Conservation (phyloP, 2,329 filamentous ascomycete genomes). For the Neopestalotiopsis rosae region DNA sequence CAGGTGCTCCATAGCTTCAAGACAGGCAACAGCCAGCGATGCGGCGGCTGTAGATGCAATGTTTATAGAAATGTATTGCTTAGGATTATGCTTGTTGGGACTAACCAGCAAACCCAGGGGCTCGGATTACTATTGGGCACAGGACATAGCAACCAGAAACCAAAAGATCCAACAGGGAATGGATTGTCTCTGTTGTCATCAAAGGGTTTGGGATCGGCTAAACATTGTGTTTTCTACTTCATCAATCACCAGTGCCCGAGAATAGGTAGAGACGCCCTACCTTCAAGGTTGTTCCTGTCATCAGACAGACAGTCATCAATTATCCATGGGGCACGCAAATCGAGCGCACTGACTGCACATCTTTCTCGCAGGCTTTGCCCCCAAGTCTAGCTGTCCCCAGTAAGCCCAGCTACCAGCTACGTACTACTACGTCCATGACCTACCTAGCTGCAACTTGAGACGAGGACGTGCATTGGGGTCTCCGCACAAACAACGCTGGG, state of each 20-base stretch:
- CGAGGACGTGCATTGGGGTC: neutral
- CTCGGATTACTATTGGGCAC: too few relatives aligned
- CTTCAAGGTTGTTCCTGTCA: slow-evolving; percentile 14
- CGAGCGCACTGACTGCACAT: neutral
- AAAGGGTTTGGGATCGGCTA: too few relatives aligned
- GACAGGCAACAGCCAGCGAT: slow-evolving; percentile 2
- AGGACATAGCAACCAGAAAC: too few relatives aligned
- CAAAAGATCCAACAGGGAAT: too few relatives aligned
- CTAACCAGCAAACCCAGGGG: neutral
- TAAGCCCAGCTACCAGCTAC: neutral
- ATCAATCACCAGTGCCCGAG: neutral
- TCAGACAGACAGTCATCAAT: neutral
- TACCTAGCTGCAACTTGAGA: neutral
- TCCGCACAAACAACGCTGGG: neutral
- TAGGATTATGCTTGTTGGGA: neutral
- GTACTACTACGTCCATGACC: neutral
- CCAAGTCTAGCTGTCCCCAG: neutral
- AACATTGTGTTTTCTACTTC: neutral
- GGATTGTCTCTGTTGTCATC: too few relatives aligned
- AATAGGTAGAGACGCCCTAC: neutral
- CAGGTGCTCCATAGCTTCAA: neutral
- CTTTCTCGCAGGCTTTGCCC: neutral
- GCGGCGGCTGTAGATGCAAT: neutral
- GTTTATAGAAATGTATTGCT: neutral
- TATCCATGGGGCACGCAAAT: neutral